Evolutionary conservation across 495 filamentous ascomycete genomes (phyloP), one percentile per base, ranked within the genome.

Genomic region (Chaetomium fimeti): DNA sequence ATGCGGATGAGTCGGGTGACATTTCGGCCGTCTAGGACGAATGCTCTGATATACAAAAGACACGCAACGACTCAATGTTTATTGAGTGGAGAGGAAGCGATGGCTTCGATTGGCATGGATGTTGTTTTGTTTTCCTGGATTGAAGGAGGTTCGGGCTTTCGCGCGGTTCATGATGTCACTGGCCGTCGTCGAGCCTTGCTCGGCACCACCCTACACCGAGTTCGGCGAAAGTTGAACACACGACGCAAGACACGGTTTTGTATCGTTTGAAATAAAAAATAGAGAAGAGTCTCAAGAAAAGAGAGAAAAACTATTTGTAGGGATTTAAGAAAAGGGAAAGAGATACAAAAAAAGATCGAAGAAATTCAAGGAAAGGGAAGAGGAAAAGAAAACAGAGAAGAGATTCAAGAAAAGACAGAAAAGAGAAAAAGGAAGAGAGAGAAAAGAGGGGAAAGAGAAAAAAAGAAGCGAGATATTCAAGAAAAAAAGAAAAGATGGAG

Each of bases 101-200:
- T 6, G 36, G 28, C 18, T 22, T 55, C 32, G 15, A 22, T 20
- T 22, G 53, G 12, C 16, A 18, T 38, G n/a, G 22, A 24, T 11
- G 22, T 49, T 24, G 47, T 20, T 55, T n/a, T 20, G 18, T 11
- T 18, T 29, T 55, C 28, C 28, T 55, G 53, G 53, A 3, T 32
- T 32, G 29, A 32, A 36, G 18, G 7, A 1, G 20, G 40, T 18
- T 43, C 40, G 40, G 16, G 40, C 2, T 43, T 18, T 7, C 5
- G 36, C 13, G 29, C 16, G 20, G 1, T n/a, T 42, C 54, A 55
- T 66, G 65, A 66, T 66, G 65, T 66, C 65, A 66, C 47, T 24
- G 47, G 2, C 11, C 20, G 15, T 2, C 15, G 43, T 18, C 43
- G 42, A 11, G 3, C 12, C 9, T n/a, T n/a, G n/a, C n/a, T 5